Evolutionary conservation across 1,284 basidiomycete genomes (phyloP).

Genomic region (Ganoderma lingzhi): DNA sequence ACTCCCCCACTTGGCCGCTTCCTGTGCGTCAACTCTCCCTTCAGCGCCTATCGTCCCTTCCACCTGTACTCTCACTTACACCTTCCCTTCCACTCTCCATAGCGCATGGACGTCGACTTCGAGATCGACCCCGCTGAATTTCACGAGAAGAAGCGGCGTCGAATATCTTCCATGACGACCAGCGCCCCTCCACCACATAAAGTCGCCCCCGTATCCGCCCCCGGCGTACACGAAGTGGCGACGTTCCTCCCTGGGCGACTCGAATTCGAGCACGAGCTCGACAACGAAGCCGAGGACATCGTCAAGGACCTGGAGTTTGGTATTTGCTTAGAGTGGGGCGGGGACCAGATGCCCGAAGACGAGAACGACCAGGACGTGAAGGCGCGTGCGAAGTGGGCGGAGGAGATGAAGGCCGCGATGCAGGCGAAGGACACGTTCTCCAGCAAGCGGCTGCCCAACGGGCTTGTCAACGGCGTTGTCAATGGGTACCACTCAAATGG

Average conservation of each 20-base stretch:
- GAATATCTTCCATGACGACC: slow-evolving; percentile 78
- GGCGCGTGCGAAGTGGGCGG: slow-evolving; percentile 71
- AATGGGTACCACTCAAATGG: slow-evolving; percentile 52
- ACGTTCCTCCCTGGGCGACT: slow-evolving; percentile 96
- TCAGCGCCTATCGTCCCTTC: slow-evolving; percentile 17
- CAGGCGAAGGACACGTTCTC: slow-evolving; percentile 45
- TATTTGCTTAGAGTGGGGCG: slow-evolving; percentile 85
- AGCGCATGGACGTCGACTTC: slow-evolving; percentile 78
- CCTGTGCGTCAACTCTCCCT: slow-evolving; percentile 60
- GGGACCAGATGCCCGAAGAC: slow-evolving; percentile 83
- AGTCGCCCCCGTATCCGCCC: slow-evolving; percentile 88
- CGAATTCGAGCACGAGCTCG: slow-evolving; percentile 97
- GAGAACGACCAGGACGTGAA: slow-evolving; percentile 75
- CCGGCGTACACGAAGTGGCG: slow-evolving; percentile 93
- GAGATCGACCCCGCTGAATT: slow-evolving; percentile 84
- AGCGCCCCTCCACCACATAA: slow-evolving; percentile 65
- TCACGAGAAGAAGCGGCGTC: slow-evolving; percentile 85
- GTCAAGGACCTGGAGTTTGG: slow-evolving; percentile 98
- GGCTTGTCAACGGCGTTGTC: slow-evolving; percentile 48
- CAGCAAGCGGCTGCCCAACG: slow-evolving; percentile 45
- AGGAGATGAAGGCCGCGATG: slow-evolving; percentile 63
- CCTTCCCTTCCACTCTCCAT: slow-evolving; percentile 7
- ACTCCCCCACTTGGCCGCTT: slow-evolving; percentile 79
- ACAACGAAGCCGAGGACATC: slow-evolving; percentile 95
- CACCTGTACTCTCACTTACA: slow-evolving; percentile 11